Evolutionary conservation across 495 filamentous ascomycete species (phyloP).

Genomic region (Podospora comata): DNA sequence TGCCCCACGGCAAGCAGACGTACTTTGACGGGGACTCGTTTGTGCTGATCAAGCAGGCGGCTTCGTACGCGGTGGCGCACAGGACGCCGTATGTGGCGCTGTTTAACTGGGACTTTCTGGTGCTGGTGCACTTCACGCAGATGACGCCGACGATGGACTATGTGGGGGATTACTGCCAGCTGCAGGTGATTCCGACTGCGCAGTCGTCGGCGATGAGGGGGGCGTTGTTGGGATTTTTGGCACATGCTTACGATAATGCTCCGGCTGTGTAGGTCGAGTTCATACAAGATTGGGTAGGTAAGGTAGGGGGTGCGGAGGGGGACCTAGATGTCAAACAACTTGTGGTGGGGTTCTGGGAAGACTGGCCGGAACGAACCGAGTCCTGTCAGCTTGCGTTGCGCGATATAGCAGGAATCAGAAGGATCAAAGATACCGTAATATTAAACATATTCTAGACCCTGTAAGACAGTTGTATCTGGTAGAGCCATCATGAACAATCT

Average conservation of each 20-base stretch:
- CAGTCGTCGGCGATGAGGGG: background rate
- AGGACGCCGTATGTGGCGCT: conserved; percentile 6
- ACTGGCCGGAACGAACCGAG: too few relatives aligned
- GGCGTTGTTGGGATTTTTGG: background rate
- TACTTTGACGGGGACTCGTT: background rate
- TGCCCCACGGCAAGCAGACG: background rate
- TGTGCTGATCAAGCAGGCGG: conserved; percentile 6
- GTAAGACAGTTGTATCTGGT: too few relatives aligned
- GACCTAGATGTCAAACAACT: too few relatives aligned
- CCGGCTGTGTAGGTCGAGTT: background rate
- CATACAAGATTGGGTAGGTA: too few relatives aligned
- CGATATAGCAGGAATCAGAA: too few relatives aligned
- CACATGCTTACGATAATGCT: background rate
- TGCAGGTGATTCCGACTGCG: background rate
- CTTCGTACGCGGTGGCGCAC: conserved; percentile 4
- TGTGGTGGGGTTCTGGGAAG: too few relatives aligned
- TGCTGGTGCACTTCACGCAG: background rate
- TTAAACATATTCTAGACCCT: too few relatives aligned
- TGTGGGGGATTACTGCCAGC: background rate
- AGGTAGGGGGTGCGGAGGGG: too few relatives aligned
- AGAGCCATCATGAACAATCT: too few relatives aligned
- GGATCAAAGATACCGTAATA: too few relatives aligned
- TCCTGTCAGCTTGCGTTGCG: too few relatives aligned
- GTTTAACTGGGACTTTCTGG: conserved; percentile 3
- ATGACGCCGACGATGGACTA: background rate